Conservation (phyloP, 805 yeast genomes). For the Schwanniomyces polymorphus region DNA sequence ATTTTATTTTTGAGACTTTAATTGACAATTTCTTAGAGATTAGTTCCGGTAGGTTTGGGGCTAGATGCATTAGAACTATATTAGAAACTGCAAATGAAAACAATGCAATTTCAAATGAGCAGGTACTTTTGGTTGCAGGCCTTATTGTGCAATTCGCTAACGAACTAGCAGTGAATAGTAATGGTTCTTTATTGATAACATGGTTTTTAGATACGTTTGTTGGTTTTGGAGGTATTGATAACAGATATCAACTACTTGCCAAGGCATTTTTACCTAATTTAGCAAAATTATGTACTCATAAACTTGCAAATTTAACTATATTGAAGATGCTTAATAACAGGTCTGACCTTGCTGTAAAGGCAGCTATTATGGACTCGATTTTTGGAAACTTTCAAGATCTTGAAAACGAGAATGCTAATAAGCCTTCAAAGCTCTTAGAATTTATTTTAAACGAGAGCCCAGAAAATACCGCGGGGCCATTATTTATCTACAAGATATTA, state of each 20-base stretch:
- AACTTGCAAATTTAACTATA: slow-evolving; percentile 80
- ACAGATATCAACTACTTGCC: slow-evolving; percentile 66
- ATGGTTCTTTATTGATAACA: slow-evolving; percentile 85
- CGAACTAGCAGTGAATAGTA: slow-evolving; percentile 76
- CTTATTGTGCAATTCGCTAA: slow-evolving; percentile 77
- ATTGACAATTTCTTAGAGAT: slow-evolving; percentile 76
- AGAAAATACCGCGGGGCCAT: slow-evolving; percentile 52
- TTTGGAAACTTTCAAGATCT: slow-evolving; percentile 51
- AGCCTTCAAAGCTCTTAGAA: slow-evolving; percentile 50
- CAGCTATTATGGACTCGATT: slow-evolving; percentile 59
- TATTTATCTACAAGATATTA: slow-evolving; percentile 74
- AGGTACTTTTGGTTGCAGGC: slow-evolving; percentile 69
- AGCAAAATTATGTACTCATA: slow-evolving; percentile 69
- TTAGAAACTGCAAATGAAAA: slow-evolving; percentile 67
- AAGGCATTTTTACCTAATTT: slow-evolving; percentile 62
- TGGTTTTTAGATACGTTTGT: slow-evolving; percentile 86
- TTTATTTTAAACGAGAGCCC: slow-evolving; percentile 63
- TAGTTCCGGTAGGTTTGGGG: slow-evolving; percentile 89
- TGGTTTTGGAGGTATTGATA: slow-evolving; percentile 34
- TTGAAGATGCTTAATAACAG: slow-evolving; percentile 75
- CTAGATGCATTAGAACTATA: slow-evolving; percentile 92
- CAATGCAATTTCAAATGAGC: slow-evolving; percentile 49
- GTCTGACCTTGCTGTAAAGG: slow-evolving; percentile 61
- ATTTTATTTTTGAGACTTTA: slow-evolving; percentile 83
- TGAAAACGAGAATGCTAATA: slow-evolving; percentile 17